phyloP scores from a whole-genome alignment of 2,329 filamentous ascomycete species.

The Exutisphaerella laricina region DNA sequence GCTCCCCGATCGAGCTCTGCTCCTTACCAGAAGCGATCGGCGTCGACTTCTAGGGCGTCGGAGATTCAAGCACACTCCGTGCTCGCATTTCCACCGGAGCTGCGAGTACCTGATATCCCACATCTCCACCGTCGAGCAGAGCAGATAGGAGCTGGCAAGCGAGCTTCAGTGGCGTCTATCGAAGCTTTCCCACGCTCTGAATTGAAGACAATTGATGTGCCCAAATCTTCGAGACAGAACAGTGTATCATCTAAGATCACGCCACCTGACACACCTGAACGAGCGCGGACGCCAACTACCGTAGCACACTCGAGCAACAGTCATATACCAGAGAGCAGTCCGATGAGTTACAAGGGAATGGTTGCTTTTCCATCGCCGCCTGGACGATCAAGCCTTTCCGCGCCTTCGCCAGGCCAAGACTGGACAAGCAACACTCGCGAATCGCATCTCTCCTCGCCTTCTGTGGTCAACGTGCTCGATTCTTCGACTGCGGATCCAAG shows the following conservation, averaged over 20 bases:
- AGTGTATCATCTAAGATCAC: conserved; percentile 16
- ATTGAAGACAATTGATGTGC: conserved; percentile 30
- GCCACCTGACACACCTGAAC: conserved; percentile 12
- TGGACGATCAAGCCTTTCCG: background rate
- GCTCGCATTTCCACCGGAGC: too few relatives aligned
- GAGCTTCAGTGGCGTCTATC: conserved; percentile 33
- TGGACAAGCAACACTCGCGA: too few relatives aligned
- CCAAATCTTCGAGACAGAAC: conserved; percentile 15
- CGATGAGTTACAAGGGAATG: conserved; percentile 15
- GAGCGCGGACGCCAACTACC: background rate
- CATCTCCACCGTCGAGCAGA: too few relatives aligned
- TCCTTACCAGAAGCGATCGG: background rate
- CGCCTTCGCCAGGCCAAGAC: background rate
- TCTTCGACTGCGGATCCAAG: too few relatives aligned
- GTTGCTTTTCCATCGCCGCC: conserved; percentile 15
- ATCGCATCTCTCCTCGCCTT: too few relatives aligned
- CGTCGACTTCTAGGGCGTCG: background rate
- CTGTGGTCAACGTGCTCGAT: too few relatives aligned
- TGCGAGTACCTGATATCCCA: background rate
- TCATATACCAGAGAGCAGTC: background rate
- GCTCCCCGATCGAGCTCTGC: background rate
- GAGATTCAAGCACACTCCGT: too few relatives aligned
- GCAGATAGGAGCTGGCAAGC: conserved; percentile 18
- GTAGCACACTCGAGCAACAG: background rate
- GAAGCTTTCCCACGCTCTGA: conserved; percentile 30